Base-by-base conservation (phyloP, 768 basidiomycete species). In the Mycena sanguinolenta region DNA sequence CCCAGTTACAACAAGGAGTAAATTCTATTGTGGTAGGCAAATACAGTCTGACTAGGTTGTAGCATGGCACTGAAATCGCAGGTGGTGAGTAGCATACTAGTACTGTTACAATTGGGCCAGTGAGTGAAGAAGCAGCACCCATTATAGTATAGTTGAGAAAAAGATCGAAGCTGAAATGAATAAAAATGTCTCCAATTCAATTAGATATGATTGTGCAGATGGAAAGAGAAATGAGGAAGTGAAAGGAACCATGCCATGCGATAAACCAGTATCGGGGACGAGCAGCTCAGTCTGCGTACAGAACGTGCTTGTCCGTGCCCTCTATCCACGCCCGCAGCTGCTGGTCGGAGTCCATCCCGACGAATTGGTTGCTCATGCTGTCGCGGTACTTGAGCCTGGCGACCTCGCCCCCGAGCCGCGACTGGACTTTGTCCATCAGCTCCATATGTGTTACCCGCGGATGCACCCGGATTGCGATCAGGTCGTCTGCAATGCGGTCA, bases 391-490 rank as follows among this genome's bases (percentile, higher is more conserved):
- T 86, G 71, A 99, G 84, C 50, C 84, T 82, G 12, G 77, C 83
- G 39, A 97, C 82, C 69, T 93, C 91, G 17, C 86, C 87, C 0
- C 95, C 96, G 8, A 99, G 84, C 61, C 98, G 89, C 39, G 92
- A 88, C 75, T 95, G 91, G 38, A 98, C 94, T 83, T 99, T 99
- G 59, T 91, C 94, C 86, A 98, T 91, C 70, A 99, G 85, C 76
- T 97, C 95, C 13, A 81, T 84, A 76, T 94, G 92, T 10, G 93
- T 90, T 46, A 99, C 96, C 60, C 88, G 89, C 27, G 98, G 98
- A 77, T 97, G 96, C 32, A 99, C 97, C 17, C 98, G 91, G 65
- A 99, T 98, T 5, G 98, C 98, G 72, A 99, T 96, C 63, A 99
- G 84, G 79, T 99, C 98, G 77, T 99, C 97, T 28, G 95, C 92